These are phyloP conservation scores for Oenanthe sinensis DNA, from an alignment of 129 eudicot species.

Conservation along the genomic window DNA sequence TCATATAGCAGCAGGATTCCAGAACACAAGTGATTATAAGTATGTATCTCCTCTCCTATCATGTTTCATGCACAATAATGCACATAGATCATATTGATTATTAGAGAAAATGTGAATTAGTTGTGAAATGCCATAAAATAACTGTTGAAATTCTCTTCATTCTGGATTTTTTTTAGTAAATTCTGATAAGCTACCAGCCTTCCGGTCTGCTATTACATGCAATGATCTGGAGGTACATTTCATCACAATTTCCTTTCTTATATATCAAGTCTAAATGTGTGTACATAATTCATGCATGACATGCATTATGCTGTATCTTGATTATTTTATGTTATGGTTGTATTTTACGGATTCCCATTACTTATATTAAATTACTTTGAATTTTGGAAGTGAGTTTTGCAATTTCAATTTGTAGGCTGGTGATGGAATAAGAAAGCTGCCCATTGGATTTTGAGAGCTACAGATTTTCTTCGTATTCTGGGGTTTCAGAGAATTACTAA, in stretches of 20 bases:
- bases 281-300: not conserved
- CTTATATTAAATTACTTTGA: not conserved
- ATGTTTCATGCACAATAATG: not conserved
- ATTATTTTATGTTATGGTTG: not conserved
- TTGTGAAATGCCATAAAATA: not conserved
- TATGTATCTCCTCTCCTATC: not conserved
- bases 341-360: not conserved
- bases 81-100: not conserved
- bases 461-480: slow-evolving; percentile 37
- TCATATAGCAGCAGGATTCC: not conserved
- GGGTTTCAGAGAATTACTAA: not conserved
- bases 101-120: not conserved
- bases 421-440: slow-evolving; percentile 23
- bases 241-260: not conserved
- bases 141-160: slow-evolving; percentile 21
- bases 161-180: slow-evolving; percentile 36
- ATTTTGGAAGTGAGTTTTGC: not conserved
- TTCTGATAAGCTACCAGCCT: slow-evolving; percentile 58
- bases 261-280: not conserved
- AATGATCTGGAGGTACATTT: slow-evolving; percentile 55
- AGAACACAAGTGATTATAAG: not conserved
- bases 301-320: not conserved
- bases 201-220: slow-evolving; percentile 66
- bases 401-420: slow-evolving; percentile 49
- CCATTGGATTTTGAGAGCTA: slow-evolving; percentile 25